Evolutionary conservation across 2,329 filamentous ascomycete species (phyloP).

Genomic region (Setomelanomma holmii): DNA sequence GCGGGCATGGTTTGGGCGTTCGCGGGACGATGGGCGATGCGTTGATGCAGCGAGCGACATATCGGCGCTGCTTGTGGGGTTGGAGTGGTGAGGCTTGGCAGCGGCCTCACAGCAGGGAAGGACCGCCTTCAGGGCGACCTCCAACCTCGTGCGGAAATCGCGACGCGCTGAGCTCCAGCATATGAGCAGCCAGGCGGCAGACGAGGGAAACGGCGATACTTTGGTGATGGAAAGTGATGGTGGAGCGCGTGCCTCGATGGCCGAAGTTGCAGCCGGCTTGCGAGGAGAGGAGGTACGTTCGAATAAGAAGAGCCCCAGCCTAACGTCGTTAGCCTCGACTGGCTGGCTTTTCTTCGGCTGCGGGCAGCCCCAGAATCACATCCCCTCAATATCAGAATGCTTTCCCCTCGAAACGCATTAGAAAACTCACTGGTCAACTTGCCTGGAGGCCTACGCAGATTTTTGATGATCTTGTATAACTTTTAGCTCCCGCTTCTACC

Average conservation of each 20-base stretch:
- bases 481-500: neutral
- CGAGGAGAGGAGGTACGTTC: slow-evolving; percentile 23
- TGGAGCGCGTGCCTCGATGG: slow-evolving; percentile 42
- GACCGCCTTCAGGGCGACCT: slow-evolving; percentile 49
- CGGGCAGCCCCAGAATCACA: neutral
- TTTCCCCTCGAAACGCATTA: neutral
- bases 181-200: slow-evolving; percentile 45
- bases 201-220: slow-evolving; percentile 35
- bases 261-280: slow-evolving; percentile 39
- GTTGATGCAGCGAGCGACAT: slow-evolving; percentile 48
- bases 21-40: slow-evolving; percentile 50
- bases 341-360: neutral
- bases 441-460: neutral
- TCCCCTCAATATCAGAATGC: neutral
- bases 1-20: slow-evolving; percentile 53
- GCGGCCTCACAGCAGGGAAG: slow-evolving; percentile 43
- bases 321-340: neutral
- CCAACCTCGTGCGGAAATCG: slow-evolving; percentile 52
- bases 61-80: slow-evolving; percentile 38
- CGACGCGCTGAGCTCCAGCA: slow-evolving; percentile 47
- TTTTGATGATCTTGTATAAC: neutral
- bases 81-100: slow-evolving; percentile 41
- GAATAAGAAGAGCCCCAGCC: neutral
- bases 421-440: neutral
- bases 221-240: slow-evolving; percentile 42